Base-by-base conservation (phyloP, 2,329 filamentous ascomycete species). In the Teratosphaeriaceae sp. region DNA sequence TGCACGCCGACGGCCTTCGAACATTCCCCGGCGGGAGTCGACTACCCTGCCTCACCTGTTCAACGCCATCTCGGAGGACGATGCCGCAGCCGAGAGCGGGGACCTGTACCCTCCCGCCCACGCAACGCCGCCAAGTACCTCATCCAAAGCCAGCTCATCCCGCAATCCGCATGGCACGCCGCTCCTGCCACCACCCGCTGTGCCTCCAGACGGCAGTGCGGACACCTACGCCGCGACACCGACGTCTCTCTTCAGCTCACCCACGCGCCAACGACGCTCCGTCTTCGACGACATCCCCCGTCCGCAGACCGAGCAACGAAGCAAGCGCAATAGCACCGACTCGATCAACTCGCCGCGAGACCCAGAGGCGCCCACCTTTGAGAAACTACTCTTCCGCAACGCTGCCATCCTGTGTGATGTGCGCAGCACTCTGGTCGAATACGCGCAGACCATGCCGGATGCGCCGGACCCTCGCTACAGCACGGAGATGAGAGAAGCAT, bases 321-420 rank as follows among this genome's bases (percentile, higher is more conserved):
- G 26, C 19, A 41, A 34, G n/a, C 27, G 29, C 11, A 18, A 41
- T 11, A 41, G 38, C 18, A 16, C 11, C 29, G 38, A 33, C 13
- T 33, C 42, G 12, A 29, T 21, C 20, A 15, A 6, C 18, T 31
- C 27, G 5, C 29, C 38, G 13, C 3, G 5, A 34, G 4, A 9
- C 12, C 18, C 20, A n/a, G 37, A 41, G 18, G 29, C 26, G 6
- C 43, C 29, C 3, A 23, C 24, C 6, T 72, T 72, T 35, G 64
- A 69, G 40, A 65, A 61, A 34, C 56, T 60, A 19, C 63, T 69
- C 0, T 69, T 69, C 35, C 62, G 65, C 6, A 69, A 71, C 43
- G 62, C 67, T 1, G 67, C 66, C 5, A 64, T 70, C 7, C 51
- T 72, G 3, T 71, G 69, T 48, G 67, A 71, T 40, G 61, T 69